Evolutionary conservation across 768 basidiomycete species (phyloP).

Genomic region (Boletus tylopilopsis): DNA sequence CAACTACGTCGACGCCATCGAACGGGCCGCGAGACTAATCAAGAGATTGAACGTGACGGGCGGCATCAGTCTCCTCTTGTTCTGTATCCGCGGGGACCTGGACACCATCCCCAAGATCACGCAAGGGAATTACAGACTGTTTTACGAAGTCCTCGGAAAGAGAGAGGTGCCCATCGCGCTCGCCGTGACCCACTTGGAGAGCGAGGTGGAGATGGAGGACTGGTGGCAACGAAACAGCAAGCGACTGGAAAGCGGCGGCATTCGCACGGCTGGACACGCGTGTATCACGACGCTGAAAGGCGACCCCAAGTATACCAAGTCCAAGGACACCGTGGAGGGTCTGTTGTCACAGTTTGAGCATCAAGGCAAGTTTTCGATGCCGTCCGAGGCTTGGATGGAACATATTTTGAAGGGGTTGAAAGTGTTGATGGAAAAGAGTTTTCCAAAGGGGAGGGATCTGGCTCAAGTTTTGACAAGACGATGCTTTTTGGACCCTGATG

Average conservation of each 20-base stretch:
- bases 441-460: slow-evolving; percentile 22
- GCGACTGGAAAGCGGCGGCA: slow-evolving; percentile 15
- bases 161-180: slow-evolving; percentile 36
- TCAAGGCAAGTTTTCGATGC: slow-evolving; percentile 24
- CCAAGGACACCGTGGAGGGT: slow-evolving; percentile 18
- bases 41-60: slow-evolving; percentile 21
- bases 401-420: slow-evolving; percentile 19
- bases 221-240: slow-evolving; percentile 30
- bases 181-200: slow-evolving; percentile 38
- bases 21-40: slow-evolving; percentile 31
- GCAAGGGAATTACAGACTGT: slow-evolving; percentile 32
- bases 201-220: slow-evolving; percentile 27
- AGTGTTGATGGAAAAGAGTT: slow-evolving; percentile 9
- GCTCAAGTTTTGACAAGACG: slow-evolving; percentile 22
- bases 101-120: slow-evolving; percentile 27
- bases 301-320: slow-evolving; percentile 19
- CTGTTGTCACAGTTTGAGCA: slow-evolving; percentile 21
- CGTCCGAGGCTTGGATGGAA: slow-evolving; percentile 20
- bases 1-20: slow-evolving; percentile 27
- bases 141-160: slow-evolving; percentile 39
- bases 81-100: slow-evolving; percentile 31
- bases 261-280: slow-evolving; percentile 23
- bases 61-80: slow-evolving; percentile 30
- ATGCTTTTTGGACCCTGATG: slow-evolving; percentile 21
- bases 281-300: slow-evolving; percentile 27